phyloP scores from a whole-genome alignment of 1,139 yeast species.

The Kurtzmaniella quercitrusa region DNA sequence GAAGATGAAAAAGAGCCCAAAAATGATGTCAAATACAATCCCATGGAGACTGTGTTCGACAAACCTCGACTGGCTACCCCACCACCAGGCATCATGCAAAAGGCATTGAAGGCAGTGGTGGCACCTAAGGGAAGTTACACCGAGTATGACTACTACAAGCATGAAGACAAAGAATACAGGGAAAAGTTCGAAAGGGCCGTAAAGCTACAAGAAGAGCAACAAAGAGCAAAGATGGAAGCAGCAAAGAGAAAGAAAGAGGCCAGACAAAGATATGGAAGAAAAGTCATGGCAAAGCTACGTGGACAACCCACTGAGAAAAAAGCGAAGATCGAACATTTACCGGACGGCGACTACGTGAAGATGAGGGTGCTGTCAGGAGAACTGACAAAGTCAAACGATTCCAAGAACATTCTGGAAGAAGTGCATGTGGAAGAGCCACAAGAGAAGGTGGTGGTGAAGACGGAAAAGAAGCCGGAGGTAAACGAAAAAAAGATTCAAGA shows the following conservation, averaged over 20 bases:
- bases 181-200: constrained; percentile 7
- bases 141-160: constrained; percentile 35
- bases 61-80: constrained; percentile 12
- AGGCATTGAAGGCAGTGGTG: constrained; percentile 27
- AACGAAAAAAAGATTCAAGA: not conserved
- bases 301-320: not conserved
- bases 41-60: constrained; percentile 41
- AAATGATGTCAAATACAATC: constrained; percentile 30
- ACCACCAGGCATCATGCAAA: constrained; percentile 18
- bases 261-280: not conserved
- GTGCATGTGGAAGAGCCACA: constrained; percentile 2
- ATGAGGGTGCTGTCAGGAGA: not conserved
- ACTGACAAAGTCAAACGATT: not conserved
- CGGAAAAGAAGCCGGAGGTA: not conserved
- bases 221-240: constrained; percentile 3
- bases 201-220: constrained; percentile 5
- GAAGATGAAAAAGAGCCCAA: constrained; percentile 25
- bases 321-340: not conserved
- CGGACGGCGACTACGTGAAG: not conserved
- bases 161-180: constrained; percentile 6
- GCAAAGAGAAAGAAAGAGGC: not conserved
- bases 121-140: constrained; percentile 25
- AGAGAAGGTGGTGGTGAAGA: constrained; percentile 9
- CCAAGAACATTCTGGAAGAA: not conserved
- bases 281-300: constrained; percentile 1